These are phyloP conservation scores for Psilocybe cubensis DNA, from an alignment of 768 basidiomycete species.

Conservation along the genomic window DNA sequence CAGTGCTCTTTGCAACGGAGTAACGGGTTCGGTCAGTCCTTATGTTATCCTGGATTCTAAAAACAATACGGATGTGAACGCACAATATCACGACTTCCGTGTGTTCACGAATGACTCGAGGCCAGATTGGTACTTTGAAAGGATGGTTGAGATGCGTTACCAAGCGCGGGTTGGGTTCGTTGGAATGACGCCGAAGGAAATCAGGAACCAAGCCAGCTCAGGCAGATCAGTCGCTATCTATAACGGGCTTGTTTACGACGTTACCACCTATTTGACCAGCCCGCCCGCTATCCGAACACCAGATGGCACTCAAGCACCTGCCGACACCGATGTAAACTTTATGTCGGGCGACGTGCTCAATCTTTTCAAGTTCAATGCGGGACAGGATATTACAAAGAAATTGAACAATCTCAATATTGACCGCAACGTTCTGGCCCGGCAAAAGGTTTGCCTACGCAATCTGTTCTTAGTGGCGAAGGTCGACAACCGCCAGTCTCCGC, in stretches of 20 bases:
- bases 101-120: constrained; percentile 85
- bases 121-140: constrained; percentile 98
- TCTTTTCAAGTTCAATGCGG: constrained; percentile 77
- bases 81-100: constrained; percentile 96
- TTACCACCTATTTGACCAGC: constrained; percentile 77
- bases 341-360: constrained; percentile 73
- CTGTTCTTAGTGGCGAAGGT: constrained; percentile 90
- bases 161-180: constrained; percentile 87
- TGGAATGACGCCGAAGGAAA: constrained; percentile 78
- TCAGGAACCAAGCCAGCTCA: constrained; percentile 67
- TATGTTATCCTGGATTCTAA: constrained; percentile 78
- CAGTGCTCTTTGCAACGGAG: constrained; percentile 89
- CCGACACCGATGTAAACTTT: constrained; percentile 54
- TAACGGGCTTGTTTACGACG: constrained; percentile 83
- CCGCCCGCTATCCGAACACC: constrained; percentile 63
- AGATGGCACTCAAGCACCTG: constrained; percentile 45
- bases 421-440: constrained; percentile 60
- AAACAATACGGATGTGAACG: constrained; percentile 78
- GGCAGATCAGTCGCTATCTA: constrained; percentile 83
- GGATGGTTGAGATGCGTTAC: constrained; percentile 93
- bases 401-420: constrained; percentile 69
- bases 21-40: constrained; percentile 78
- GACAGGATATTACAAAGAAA: constrained; percentile 80
- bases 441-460: constrained; percentile 91
- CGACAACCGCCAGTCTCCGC: constrained; percentile 89